These are phyloP conservation scores for Alnus rubra DNA, from an alignment of 306 rosid species.

Conservation along the genomic window DNA sequence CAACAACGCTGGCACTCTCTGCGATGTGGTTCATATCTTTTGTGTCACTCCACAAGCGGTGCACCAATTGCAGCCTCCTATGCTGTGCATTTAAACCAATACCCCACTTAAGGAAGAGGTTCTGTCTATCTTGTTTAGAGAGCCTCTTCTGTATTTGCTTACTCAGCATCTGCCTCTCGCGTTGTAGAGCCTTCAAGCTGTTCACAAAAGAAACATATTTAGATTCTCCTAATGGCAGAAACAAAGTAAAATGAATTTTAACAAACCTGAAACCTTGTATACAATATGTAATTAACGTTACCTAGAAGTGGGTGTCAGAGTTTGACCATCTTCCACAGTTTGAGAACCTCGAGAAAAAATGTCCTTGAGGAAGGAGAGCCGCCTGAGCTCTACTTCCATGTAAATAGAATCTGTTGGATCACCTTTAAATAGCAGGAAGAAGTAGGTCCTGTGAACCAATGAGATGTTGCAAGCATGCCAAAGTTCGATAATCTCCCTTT, in stretches of 20 bases:
- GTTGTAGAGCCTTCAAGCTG: slow-evolving; percentile 59
- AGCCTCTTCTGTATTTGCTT: slow-evolving; percentile 70
- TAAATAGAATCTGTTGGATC: slow-evolving; percentile 80
- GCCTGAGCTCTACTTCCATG: slow-evolving; percentile 86
- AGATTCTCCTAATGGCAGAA: slow-evolving; percentile 1
- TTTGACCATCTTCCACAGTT: slow-evolving; percentile 59
- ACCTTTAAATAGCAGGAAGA: slow-evolving; percentile 82
- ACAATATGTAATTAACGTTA: slow-evolving; percentile 20
- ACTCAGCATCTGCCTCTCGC: slow-evolving; percentile 85
- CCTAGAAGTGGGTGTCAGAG: slow-evolving; percentile 62
- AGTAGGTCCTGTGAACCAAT: slow-evolving; percentile 91
- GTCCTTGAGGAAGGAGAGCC: slow-evolving; percentile 70
- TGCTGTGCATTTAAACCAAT: slow-evolving; percentile 57
- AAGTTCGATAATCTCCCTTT: slow-evolving; percentile 70
- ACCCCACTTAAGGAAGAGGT: slow-evolving; percentile 72
- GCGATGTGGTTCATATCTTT: slow-evolving; percentile 57
- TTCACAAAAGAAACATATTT: slow-evolving; percentile 26
- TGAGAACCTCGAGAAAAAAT: slow-evolving; percentile 54
- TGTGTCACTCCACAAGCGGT: slow-evolving; percentile 63
- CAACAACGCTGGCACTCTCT: slow-evolving; percentile 78
- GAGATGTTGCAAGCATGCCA: slow-evolving; percentile 89
- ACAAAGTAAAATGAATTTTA: not conserved
- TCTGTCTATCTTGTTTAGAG: slow-evolving; percentile 59
- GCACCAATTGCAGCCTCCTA: slow-evolving; percentile 68
- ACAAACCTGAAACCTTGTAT: not conserved